Evolutionary conservation across 225 moss, liverwort and hornwort genomes (phyloP).

Genomic region (Thuidium tamariscinum): DNA sequence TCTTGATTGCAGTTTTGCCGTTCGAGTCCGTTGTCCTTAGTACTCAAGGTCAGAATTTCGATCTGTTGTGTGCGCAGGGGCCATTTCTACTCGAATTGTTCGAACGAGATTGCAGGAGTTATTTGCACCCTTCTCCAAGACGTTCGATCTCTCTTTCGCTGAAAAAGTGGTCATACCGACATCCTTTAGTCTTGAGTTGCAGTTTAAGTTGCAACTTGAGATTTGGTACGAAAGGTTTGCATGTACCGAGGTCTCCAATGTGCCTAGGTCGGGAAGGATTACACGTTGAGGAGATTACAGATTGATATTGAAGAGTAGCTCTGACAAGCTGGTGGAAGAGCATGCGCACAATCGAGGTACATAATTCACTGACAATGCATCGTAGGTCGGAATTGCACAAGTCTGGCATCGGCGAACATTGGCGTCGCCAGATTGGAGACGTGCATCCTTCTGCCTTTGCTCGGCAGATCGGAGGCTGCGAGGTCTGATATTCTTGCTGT

Average conservation of each 20-base stretch:
- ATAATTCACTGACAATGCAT: constrained; percentile 13
- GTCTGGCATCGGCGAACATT: constrained; percentile 63
- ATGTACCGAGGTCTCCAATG: neutral
- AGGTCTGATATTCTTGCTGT: constrained; percentile 26
- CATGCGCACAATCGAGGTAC: neutral
- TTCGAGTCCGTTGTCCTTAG: neutral
- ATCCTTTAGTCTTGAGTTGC: neutral
- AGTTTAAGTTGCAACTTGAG: neutral
- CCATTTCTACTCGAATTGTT: neutral
- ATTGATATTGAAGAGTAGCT: neutral
- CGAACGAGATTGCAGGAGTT: neutral
- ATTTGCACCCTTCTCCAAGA: neutral
- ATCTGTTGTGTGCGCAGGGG: neutral
- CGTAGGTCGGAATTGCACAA: constrained; percentile 33
- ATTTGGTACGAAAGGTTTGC: neutral
- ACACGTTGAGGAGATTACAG: neutral
- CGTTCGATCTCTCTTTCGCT: neutral
- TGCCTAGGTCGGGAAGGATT: neutral
- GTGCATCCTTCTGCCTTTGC: constrained; percentile 50
- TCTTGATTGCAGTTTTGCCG: neutral
- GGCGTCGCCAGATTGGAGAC: constrained; percentile 77
- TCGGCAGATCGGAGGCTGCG: constrained; percentile 78
- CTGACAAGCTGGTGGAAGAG: neutral
- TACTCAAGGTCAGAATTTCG: neutral
- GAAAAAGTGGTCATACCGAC: neutral